Evolutionary conservation across 257 asterid species (phyloP).

Genomic region (Ilex asprella): DNA sequence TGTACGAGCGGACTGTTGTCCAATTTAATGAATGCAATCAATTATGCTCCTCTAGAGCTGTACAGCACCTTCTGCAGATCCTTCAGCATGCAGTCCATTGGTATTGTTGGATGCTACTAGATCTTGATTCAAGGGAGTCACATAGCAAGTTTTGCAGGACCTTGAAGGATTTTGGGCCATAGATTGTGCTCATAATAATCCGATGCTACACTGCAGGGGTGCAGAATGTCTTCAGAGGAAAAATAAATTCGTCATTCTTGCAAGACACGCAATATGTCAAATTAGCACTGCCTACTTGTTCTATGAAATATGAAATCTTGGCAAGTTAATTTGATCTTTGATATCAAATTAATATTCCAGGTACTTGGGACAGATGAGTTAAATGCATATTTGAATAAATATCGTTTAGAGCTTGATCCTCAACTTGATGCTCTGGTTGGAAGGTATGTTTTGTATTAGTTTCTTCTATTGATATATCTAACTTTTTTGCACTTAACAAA

Average conservation of each 20-base stretch:
- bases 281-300: not conserved
- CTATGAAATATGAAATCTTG: not conserved
- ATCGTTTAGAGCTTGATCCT: conserved; percentile 79
- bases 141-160: too few relatives aligned
- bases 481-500: too few relatives aligned
- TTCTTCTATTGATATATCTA: not conserved
- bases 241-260: not conserved
- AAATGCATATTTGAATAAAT: conserved; percentile 86
- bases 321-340: conserved; percentile 17
- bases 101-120: too few relatives aligned
- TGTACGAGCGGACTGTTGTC: too few relatives aligned
- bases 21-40: too few relatives aligned
- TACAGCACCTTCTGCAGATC: too few relatives aligned
- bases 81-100: too few relatives aligned
- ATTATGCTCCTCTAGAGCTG: too few relatives aligned
- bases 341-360: conserved; percentile 30
- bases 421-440: conserved; percentile 92
- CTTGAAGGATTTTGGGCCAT: too few relatives aligned
- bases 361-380: conserved; percentile 95
- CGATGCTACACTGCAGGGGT: too few relatives aligned
- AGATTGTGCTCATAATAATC: too few relatives aligned
- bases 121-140: too few relatives aligned
- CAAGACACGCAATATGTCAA: not conserved
- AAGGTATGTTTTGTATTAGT: conserved; percentile 40
- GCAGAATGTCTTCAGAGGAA: not conserved